A percentile compares a stretch with the other conserved stretches of the same genome.
These are phyloP conservation scores for Curvularia lunata DNA, from an alignment of 2,329 filamentous ascomycete genomes.

Conservation along the genomic window DNA sequence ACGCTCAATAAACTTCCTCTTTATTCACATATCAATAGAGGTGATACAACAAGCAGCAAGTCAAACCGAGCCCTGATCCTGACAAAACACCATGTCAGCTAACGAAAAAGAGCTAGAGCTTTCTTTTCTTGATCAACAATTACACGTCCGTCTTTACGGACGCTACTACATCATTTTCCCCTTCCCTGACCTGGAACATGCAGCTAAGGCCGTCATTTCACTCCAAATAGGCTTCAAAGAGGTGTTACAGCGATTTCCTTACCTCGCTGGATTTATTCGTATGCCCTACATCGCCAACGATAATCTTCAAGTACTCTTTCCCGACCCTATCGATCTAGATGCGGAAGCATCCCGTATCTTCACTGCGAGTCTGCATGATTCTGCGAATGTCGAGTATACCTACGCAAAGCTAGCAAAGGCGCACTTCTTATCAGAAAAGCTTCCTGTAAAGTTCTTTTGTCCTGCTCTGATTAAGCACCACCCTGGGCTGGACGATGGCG, in stretches of 20 bases:
- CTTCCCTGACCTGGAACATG: constrained; percentile 19
- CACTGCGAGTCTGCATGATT: constrained; percentile 6
- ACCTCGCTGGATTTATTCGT: constrained; percentile 23
- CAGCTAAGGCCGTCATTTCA: constrained; percentile 17
- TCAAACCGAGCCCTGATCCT: too few relatives aligned
- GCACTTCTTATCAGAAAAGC: constrained; percentile 15
- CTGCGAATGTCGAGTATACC: constrained; percentile 3
- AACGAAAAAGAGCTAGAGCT: constrained; percentile 19
- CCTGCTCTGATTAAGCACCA: constrained; percentile 19
- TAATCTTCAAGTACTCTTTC: constrained; percentile 20
- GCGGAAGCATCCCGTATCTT: constrained; percentile 15
- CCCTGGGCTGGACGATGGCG: constrained; percentile 17
- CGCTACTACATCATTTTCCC: constrained; percentile 26
- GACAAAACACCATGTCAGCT: neutral
- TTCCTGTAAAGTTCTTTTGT: constrained; percentile 21
- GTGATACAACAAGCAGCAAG: neutral
- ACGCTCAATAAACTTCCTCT: too few relatives aligned
- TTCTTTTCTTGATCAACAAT: constrained; percentile 25
- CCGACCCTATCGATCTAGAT: constrained; percentile 14
- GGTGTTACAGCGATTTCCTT: constrained; percentile 22
- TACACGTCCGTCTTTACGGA: constrained; percentile 23
- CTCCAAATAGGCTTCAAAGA: constrained; percentile 19
- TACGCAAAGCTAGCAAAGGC: constrained; percentile 15
- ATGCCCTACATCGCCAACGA: constrained; percentile 8
- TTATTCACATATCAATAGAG: neutral